phyloP scores from a whole-genome alignment of 1,284 basidiomycete genomes.

The Melampsora larici-populina region DNA sequence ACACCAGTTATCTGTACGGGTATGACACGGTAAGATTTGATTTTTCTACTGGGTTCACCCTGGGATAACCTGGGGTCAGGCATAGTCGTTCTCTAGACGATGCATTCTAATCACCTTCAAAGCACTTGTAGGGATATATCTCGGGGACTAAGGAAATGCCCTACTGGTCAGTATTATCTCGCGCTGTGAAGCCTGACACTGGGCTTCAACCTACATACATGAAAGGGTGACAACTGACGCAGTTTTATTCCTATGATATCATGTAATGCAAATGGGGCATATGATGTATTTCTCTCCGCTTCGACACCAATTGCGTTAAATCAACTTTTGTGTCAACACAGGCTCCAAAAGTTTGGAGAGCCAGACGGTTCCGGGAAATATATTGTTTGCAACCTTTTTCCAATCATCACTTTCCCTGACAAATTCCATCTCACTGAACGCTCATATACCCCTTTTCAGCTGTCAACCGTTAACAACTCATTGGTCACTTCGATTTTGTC shows the following conservation, averaged over 20 bases:
- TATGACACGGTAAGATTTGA: conserved; percentile 4
- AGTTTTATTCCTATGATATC: background rate
- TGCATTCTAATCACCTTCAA: background rate
- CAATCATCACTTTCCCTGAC: too few relatives aligned
- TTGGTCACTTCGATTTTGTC: conserved; percentile 7
- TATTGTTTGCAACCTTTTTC: too few relatives aligned
- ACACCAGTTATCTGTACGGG: background rate
- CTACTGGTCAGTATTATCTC: background rate
- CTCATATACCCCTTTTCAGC: background rate
- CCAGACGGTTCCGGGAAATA: background rate
- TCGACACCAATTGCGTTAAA: background rate
- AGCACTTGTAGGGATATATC: background rate
- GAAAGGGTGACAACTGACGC: background rate
- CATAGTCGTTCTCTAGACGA: background rate
- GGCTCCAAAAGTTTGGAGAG: background rate
- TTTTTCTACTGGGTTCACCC: background rate
- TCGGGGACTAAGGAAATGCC: conserved; percentile 1
- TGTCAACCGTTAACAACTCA: background rate
- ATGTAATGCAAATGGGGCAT: background rate
- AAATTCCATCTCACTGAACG: background rate
- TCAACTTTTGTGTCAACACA: background rate
- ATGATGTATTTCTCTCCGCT: background rate
- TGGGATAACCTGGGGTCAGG: background rate
- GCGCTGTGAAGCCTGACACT: background rate
- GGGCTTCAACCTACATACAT: background rate